Evolutionary conservation across 2,329 filamentous ascomycete genomes (phyloP).

Genomic region (Colletotrichum lentis): DNA sequence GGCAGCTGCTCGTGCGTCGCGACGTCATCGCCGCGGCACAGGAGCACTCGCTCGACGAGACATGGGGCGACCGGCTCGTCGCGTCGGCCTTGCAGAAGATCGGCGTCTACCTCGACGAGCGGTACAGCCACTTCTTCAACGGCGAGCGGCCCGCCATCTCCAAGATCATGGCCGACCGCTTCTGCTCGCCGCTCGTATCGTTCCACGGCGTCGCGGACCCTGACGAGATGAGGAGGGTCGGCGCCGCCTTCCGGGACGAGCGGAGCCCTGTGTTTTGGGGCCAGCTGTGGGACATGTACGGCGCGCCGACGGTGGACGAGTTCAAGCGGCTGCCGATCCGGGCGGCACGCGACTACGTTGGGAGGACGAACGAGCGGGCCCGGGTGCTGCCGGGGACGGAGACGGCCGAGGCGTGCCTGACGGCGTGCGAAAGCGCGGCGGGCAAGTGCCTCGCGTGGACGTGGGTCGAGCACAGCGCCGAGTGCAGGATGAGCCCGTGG

Average conservation of each 20-base stretch:
- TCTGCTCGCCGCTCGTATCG: slow-evolving; percentile 63
- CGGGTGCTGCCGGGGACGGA: slow-evolving; percentile 50
- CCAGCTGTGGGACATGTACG: slow-evolving; percentile 60
- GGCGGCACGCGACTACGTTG: slow-evolving; percentile 58
- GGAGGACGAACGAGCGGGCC: slow-evolving; percentile 55
- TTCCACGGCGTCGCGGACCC: slow-evolving; percentile 60
- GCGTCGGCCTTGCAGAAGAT: slow-evolving; percentile 62
- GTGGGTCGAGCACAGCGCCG: slow-evolving; percentile 51
- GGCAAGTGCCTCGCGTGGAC: slow-evolving; percentile 61
- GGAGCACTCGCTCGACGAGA: slow-evolving; percentile 58
- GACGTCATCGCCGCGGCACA: slow-evolving; percentile 56
- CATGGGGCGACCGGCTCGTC: slow-evolving; percentile 63
- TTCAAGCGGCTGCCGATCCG: slow-evolving; percentile 50
- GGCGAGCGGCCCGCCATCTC: slow-evolving; percentile 61
- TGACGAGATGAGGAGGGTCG: slow-evolving; percentile 56
- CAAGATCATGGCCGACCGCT: slow-evolving; percentile 58
- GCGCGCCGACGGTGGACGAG: slow-evolving; percentile 50
- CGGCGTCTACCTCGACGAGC: slow-evolving; percentile 64
- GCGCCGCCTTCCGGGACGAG: slow-evolving; percentile 51
- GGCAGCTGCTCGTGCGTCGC: slow-evolving; percentile 54
- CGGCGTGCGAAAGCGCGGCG: slow-evolving; percentile 52
- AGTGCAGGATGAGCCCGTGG: slow-evolving; percentile 60
- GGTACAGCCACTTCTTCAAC: slow-evolving; percentile 63
- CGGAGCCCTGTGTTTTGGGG: slow-evolving; percentile 58
- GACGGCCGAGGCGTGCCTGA: slow-evolving; percentile 54